These are phyloP conservation scores for Lasiodiplodia theobromae DNA, from an alignment of 2,329 filamentous ascomycete genomes.

Conservation along the genomic window DNA sequence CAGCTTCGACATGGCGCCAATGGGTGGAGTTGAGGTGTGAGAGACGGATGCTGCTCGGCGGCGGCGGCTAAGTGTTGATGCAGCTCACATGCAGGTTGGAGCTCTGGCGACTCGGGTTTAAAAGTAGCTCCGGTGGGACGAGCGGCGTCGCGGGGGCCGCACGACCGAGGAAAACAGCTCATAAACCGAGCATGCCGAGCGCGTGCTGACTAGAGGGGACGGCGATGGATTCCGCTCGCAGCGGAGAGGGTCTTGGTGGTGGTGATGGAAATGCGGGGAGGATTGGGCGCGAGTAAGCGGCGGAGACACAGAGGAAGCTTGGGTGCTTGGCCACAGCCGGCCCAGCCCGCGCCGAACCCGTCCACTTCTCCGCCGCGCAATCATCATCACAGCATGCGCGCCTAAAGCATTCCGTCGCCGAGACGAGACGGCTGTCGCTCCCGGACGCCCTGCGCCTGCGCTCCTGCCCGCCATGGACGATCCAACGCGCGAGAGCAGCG, in stretches of 20 bases:
- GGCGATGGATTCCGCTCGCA: background rate
- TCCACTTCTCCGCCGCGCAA: background rate
- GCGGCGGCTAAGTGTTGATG: background rate
- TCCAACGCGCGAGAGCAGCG: background rate
- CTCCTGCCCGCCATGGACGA: constrained; percentile 10
- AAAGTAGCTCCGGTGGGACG: constrained; percentile 17
- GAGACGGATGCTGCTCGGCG: background rate
- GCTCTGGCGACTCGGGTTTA: constrained; percentile 11
- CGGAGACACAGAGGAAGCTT: background rate
- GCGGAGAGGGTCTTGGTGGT: background rate
- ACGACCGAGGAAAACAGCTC: background rate
- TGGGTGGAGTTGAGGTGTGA: constrained; percentile 32
- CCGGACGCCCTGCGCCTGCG: background rate
- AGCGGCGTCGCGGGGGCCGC: background rate
- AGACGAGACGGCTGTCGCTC: background rate
- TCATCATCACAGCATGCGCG: background rate
- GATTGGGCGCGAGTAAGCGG: background rate
- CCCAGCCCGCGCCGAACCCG: background rate
- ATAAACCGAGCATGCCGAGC: background rate
- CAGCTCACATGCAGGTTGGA: constrained; percentile 3
- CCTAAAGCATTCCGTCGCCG: constrained; percentile 1
- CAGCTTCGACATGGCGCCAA: constrained; percentile 70
- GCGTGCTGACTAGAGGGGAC: background rate
- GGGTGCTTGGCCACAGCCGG: background rate
- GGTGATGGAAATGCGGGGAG: background rate